Percentiles rank a stretch among this genome's conserved stretches.
These are phyloP conservation scores for Hansenula sp. DNA, from an alignment of 1,139 yeast species.

Conservation along the genomic window DNA sequence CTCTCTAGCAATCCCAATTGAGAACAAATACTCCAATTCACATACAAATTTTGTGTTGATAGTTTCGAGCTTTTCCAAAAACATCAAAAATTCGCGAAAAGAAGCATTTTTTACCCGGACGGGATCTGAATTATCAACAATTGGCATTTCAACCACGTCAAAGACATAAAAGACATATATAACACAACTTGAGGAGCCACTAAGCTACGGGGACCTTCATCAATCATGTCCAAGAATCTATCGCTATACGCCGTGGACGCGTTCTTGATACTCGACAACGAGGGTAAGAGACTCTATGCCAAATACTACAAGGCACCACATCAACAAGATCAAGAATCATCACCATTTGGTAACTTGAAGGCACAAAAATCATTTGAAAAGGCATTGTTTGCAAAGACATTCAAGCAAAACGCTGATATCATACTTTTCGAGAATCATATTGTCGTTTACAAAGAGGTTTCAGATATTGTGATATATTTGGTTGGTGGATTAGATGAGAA, in stretches of 20 bases:
- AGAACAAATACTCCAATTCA: not conserved
- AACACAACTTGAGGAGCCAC: not conserved
- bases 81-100: not conserved
- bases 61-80: not conserved
- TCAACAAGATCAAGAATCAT: constrained; percentile 21
- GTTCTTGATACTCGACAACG: constrained; percentile 71
- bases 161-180: not conserved
- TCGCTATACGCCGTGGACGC: constrained; percentile 80
- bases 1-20: not conserved
- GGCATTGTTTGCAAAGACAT: constrained; percentile 66
- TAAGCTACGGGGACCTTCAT: not conserved
- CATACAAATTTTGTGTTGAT: not conserved
- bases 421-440: constrained; percentile 74
- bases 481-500: constrained; percentile 81
- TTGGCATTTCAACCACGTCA: constrained; percentile 1
- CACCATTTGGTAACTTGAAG: constrained; percentile 39
- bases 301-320: constrained; percentile 79
- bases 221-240: constrained; percentile 47
- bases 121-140: not conserved
- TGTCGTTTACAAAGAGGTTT: constrained; percentile 75
- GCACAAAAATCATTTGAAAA: constrained; percentile 78
- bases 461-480: constrained; percentile 69
- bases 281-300: constrained; percentile 76
- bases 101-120: not conserved
- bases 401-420: constrained; percentile 77